A percentile compares a stretch with the other conserved stretches of the same genome.
Evolutionary conservation across 1,139 yeast species (phyloP).

Genomic region (Spathaspora sp.): DNA sequence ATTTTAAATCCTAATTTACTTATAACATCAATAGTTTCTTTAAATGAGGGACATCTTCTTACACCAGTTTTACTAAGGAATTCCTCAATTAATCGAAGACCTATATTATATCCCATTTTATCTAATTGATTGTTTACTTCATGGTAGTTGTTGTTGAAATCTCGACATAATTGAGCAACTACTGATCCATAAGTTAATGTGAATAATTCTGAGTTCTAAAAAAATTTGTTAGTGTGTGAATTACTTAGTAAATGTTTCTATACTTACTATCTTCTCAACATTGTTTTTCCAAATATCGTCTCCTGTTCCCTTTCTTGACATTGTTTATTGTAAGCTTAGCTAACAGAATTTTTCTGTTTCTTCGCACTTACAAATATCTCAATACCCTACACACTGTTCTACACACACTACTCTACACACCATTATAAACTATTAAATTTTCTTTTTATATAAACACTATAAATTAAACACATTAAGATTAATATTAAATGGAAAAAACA

Average conservation of each 20-base stretch:
- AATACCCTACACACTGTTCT: too few relatives aligned
- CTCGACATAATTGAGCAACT: conserved; percentile 90
- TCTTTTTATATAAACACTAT: conserved; percentile 1
- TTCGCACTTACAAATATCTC: not conserved
- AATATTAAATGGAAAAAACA: not conserved
- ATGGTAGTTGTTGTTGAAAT: conserved; percentile 69
- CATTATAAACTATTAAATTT: not conserved
- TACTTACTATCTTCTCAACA: conserved; percentile 78
- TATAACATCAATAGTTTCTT: conserved; percentile 85
- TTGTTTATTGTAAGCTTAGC: conserved; percentile 2
- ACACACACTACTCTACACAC: not conserved
- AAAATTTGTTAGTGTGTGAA: conserved; percentile 13
- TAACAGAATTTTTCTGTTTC: not conserved
- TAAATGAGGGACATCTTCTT: conserved; percentile 75
- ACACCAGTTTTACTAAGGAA: conserved; percentile 84
- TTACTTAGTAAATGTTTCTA: not conserved
- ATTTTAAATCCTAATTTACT: conserved; percentile 87
- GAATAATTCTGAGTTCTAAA: conserved; percentile 81
- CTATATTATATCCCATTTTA: conserved; percentile 94
- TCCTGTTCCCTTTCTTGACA: conserved; percentile 35
- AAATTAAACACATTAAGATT: conserved; percentile 3
- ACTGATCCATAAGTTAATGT: conserved; percentile 92
- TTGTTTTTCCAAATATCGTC: conserved; percentile 93
- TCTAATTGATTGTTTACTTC: conserved; percentile 84
- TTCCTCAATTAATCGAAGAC: conserved; percentile 88